phyloP scores from a whole-genome alignment of 306 rosid species.

The Casuarina equisetifolia region DNA sequence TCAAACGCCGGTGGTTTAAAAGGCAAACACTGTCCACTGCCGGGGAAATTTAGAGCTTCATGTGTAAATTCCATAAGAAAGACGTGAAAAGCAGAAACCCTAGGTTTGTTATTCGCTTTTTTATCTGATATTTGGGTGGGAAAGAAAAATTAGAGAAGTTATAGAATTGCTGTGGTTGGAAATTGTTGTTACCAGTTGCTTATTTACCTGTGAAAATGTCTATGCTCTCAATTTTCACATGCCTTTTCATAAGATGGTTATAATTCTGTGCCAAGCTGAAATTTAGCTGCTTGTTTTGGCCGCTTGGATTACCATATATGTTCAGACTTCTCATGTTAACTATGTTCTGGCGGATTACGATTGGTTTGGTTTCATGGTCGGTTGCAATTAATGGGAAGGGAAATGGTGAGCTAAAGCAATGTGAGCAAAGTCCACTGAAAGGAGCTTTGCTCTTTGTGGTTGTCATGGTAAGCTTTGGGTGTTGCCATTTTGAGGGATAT shows the following conservation, averaged over 20 bases:
- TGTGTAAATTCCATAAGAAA: constrained; percentile 68
- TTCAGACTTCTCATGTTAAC: background rate
- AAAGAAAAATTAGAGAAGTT: constrained; percentile 22
- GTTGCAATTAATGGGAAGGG: background rate
- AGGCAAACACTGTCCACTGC: constrained; percentile 37
- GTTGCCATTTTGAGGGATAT: background rate
- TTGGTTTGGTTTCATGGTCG: background rate
- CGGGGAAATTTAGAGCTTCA: constrained; percentile 43
- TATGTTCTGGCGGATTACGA: background rate
- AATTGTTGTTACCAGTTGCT: constrained; percentile 29
- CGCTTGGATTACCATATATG: background rate
- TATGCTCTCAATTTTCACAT: constrained; percentile 5
- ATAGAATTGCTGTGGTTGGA: constrained; percentile 42
- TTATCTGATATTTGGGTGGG: constrained; percentile 27
- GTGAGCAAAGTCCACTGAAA: background rate
- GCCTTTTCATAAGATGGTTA: background rate
- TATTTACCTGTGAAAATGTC: constrained; percentile 27
- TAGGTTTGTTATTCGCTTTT: constrained; percentile 39
- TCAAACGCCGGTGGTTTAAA: constrained; percentile 52
- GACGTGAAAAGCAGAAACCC: constrained; percentile 41
- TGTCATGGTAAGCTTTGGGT: background rate
- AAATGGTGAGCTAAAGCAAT: background rate
- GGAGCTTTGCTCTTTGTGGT: background rate
- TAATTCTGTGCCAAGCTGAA: background rate
- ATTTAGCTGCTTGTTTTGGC: background rate